Conservation (phyloP, 352 stramenopile species). For the Globisporangium parvum region DNA sequence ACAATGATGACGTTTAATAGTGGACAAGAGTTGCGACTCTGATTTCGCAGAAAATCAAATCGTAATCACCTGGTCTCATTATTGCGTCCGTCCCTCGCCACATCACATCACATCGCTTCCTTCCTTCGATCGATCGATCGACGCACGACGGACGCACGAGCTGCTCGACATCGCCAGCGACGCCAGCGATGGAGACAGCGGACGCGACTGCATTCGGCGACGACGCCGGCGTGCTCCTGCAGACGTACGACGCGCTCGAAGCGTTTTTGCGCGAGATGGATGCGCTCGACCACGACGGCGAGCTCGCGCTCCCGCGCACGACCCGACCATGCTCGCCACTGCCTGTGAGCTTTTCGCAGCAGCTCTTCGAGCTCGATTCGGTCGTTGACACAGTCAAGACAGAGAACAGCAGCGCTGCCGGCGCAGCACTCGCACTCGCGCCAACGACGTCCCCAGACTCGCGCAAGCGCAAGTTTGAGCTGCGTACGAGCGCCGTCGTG, state of each 20-base stretch:
- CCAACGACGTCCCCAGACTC: not conserved
- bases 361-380: not conserved
- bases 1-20: no score
- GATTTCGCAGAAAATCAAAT: no score
- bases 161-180: no score
- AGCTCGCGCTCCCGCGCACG: not conserved
- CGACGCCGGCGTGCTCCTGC: slow-evolving; percentile 6
- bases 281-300: slow-evolving; percentile 1
- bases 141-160: not conserved
- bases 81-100: no score
- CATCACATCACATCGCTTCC: no score
- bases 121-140: not conserved
- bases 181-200: not conserved
- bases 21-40: no score
- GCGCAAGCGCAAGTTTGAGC: slow-evolving; percentile 8
- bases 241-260: slow-evolving; percentile 9
- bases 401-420: not conserved
- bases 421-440: not conserved
- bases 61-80: no score
- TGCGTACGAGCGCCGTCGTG: not conserved
- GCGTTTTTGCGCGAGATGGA: slow-evolving; percentile 13
- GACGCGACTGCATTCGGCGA: not conserved
- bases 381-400: not conserved
- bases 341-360: not conserved
- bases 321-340: not conserved